Evolutionary conservation across 2,329 filamentous ascomycete species (phyloP).

Genomic region (Whalleya microplaca): DNA sequence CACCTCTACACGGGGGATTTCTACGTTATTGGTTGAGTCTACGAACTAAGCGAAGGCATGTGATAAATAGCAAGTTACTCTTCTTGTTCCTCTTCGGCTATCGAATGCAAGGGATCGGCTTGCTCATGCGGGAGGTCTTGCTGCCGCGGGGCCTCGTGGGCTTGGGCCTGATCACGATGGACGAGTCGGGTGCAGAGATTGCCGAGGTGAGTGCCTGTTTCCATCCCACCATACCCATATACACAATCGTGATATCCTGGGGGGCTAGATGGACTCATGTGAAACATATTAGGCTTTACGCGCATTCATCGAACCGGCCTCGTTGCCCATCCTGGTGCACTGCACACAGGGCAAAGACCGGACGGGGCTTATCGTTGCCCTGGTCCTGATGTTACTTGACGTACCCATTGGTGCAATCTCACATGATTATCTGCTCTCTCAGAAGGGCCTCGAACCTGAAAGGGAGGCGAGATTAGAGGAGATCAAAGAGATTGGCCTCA

Average conservation of each 20-base stretch:
- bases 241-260: background rate
- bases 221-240: too few species aligned
- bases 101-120: conserved; percentile 68
- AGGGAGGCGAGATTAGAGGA: conserved; percentile 67
- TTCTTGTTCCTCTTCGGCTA: conserved; percentile 63
- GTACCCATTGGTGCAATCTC: conserved; percentile 64
- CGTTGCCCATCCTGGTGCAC: conserved; percentile 72
- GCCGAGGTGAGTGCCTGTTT: conserved; percentile 40
- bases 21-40: too few species aligned
- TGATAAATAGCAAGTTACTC: conserved; percentile 56
- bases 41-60: background rate
- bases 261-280: background rate
- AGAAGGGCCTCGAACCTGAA: conserved; percentile 61
- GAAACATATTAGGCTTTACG: conserved; percentile 46
- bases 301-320: conserved; percentile 49
- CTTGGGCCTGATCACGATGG: conserved; percentile 70
- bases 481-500: conserved; percentile 70
- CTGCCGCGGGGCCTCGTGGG: conserved; percentile 71
- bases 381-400: conserved; percentile 67
- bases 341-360: conserved; percentile 92
- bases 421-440: conserved; percentile 73
- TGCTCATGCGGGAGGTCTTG: conserved; percentile 74
- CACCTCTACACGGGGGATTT: too few species aligned
- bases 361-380: conserved; percentile 71
- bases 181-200: conserved; percentile 67